phyloP scores from a whole-genome alignment of 768 basidiomycete genomes.

The Fibroporia radiculosa region DNA sequence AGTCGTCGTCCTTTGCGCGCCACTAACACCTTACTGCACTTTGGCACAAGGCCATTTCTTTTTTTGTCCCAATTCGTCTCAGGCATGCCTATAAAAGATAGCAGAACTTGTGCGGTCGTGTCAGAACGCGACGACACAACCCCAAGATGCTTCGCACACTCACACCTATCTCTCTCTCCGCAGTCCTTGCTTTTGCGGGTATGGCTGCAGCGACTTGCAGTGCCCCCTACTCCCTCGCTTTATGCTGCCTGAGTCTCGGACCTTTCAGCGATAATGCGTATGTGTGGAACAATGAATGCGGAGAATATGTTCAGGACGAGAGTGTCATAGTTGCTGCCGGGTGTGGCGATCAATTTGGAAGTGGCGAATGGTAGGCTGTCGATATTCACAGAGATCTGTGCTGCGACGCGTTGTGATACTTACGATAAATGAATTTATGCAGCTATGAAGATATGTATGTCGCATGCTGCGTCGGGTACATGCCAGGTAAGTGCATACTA shows the following conservation, averaged over 20 bases:
- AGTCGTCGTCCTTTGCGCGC: too few species aligned
- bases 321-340: neutral
- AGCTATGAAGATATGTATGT: neutral
- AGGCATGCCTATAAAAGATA: too few species aligned
- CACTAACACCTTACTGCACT: too few species aligned
- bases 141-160: neutral
- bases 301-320: neutral
- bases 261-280: neutral
- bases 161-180: neutral
- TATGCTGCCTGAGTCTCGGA: neutral
- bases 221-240: neutral
- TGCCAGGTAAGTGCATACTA: neutral
- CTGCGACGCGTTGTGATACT: neutral
- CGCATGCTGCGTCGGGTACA: neutral
- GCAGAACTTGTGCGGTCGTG: neutral
- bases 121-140: neutral
- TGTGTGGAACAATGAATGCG: slow-evolving; percentile 3
- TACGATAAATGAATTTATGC: neutral
- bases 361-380: too few species aligned
- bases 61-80: too few species aligned
- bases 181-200: neutral
- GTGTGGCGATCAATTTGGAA: too few species aligned
- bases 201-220: neutral
- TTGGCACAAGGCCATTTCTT: too few species aligned
- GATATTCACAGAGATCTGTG: too few species aligned